A percentile compares a stretch with the other conserved stretches of the same genome.
Evolutionary conservation across 148 eudicot species (phyloP).

Genomic region (Vaccinium vitisidaea): DNA sequence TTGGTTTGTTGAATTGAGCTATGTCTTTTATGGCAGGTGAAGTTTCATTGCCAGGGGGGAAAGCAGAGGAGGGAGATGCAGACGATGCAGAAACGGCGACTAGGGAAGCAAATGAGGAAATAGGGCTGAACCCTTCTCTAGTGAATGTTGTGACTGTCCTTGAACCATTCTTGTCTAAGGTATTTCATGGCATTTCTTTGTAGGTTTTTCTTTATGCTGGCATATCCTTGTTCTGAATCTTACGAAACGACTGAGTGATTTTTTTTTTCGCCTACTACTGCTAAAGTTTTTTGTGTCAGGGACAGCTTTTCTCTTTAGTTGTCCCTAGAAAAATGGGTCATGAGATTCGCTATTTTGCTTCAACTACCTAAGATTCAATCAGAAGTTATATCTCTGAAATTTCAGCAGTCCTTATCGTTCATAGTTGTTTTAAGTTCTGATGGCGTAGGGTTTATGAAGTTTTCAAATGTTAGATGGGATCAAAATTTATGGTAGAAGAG

Average conservation of each 20-base stretch:
- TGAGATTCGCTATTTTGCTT: constrained; percentile 2
- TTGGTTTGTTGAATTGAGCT: neutral
- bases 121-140: constrained; percentile 83
- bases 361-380: neutral
- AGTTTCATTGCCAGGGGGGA: constrained; percentile 92
- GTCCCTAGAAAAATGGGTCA: neutral
- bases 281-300: no score
- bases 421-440: neutral
- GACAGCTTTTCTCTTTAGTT: neutral
- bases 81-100: constrained; percentile 74
- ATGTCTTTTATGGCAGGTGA: constrained; percentile 55
- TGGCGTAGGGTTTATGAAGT: neutral
- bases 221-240: neutral
- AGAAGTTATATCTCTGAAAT: neutral
- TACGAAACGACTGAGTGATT: neutral
- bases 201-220: neutral
- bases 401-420: neutral
- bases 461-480: neutral
- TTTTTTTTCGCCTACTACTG: neutral
- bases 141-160: constrained; percentile 76
- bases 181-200: constrained; percentile 19
- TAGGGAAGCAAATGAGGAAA: constrained; percentile 91
- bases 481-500: neutral
- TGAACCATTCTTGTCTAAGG: constrained; percentile 91
- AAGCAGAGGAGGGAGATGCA: constrained; percentile 73